Evolutionary conservation across 2,329 filamentous ascomycete genomes (phyloP).

Genomic region (Colletotrichum euphorbiae): DNA sequence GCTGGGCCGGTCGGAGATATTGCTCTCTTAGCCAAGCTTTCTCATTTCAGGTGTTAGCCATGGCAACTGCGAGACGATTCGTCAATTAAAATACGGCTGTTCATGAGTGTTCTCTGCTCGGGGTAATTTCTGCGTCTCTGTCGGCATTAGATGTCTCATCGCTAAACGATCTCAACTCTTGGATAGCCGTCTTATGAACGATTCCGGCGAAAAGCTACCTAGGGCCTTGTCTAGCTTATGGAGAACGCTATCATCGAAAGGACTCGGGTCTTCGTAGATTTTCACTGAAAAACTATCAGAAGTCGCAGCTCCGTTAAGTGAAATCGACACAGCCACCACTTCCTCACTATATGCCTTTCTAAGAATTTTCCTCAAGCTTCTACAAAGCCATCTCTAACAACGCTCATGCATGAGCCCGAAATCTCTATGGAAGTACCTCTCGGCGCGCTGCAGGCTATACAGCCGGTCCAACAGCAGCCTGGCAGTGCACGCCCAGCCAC

Average conservation of each 20-base stretch:
- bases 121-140: not conserved
- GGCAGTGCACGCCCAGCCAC: not conserved
- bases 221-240: not conserved
- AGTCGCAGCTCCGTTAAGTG: not conserved
- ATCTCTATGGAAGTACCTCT: not conserved
- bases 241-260: not conserved
- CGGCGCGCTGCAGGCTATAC: not conserved
- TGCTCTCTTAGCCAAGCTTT: fast-evolving
- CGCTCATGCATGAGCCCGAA: not conserved
- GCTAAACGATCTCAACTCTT: not conserved
- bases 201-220: not conserved
- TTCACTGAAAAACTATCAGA: not conserved
- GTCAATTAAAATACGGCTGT: not conserved
- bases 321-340: fast-evolving
- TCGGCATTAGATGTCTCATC: not conserved
- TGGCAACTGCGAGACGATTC: not conserved
- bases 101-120: not conserved
- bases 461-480: not conserved
- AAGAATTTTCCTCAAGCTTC: not conserved
- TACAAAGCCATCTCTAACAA: fast-evolving
- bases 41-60: not conserved
- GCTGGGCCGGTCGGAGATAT: not conserved
- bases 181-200: not conserved
- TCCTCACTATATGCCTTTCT: not conserved
- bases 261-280: not conserved